Percentiles rank a stretch among this genome's conserved stretches.
Evolutionary conservation across 1,139 yeast genomes (phyloP).

Genomic region (Neolecta irregularis): DNA sequence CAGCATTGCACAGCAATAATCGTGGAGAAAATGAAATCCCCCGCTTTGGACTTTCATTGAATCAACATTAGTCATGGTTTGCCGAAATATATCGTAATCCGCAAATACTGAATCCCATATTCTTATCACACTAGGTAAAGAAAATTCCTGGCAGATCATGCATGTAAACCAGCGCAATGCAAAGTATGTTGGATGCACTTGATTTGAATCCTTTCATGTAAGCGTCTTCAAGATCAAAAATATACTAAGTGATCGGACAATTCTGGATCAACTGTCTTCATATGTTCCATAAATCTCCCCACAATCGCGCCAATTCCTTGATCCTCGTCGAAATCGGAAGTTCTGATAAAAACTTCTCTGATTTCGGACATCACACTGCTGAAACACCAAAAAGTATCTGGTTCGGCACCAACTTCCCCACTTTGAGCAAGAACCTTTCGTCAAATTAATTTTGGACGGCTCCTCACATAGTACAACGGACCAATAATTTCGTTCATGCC

Average conservation of each 20-base stretch:
- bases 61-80: not conserved
- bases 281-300: conserved; percentile 7
- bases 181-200: conserved; percentile 5
- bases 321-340: conserved; percentile 7
- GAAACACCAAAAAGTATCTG: conserved; percentile 7
- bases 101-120: conserved; percentile 7
- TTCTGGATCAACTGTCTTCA: conserved; percentile 3
- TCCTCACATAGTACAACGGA: conserved; percentile 6
- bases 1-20: conserved; percentile 8
- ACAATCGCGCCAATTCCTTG: conserved; percentile 7
- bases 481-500: conserved; percentile 10
- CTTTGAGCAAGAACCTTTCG: no score
- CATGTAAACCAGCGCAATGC: conserved; percentile 8
- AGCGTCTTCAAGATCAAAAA: no score
- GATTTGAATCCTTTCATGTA: no score
- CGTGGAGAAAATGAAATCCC: conserved; percentile 3
- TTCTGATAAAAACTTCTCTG: conserved; percentile 7
- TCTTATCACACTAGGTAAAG: conserved; percentile 8
- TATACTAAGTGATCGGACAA: conserved; percentile 3
- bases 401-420: no score
- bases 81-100: conserved; percentile 4
- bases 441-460: no score
- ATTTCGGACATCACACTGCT: conserved; percentile 6
- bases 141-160: conserved; percentile 4
- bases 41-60: not conserved